Percentiles rank a stretch among this genome's conserved stretches.
These are phyloP conservation scores for Fusarium concolor DNA, from an alignment of 2,329 filamentous ascomycete species.

Conservation along the genomic window DNA sequence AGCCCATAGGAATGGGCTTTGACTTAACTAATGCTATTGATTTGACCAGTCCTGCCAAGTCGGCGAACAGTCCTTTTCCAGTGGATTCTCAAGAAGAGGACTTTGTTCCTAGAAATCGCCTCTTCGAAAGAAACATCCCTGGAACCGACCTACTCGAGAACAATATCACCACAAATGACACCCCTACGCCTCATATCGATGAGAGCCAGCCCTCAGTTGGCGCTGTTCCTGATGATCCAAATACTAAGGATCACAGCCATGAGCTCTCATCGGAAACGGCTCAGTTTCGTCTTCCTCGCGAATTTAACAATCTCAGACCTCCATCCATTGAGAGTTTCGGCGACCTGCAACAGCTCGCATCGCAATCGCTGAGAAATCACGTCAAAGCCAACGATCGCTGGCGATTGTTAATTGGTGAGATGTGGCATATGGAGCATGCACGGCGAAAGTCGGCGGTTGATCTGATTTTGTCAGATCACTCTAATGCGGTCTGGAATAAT, in stretches of 20 bases:
- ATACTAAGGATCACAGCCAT: neutral
- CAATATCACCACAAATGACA: neutral
- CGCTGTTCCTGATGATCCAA: neutral
- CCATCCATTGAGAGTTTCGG: constrained; percentile 43
- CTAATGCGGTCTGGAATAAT: constrained; percentile 37
- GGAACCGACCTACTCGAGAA: neutral
- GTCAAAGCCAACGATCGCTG: constrained; percentile 45
- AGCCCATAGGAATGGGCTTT: neutral
- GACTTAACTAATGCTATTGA: constrained; percentile 38
- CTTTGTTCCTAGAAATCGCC: neutral
- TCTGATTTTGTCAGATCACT: constrained; percentile 29
- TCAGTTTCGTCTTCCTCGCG: too few relatives aligned
- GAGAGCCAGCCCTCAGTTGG: neutral
- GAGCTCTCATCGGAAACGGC: neutral
- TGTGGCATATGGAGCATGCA: constrained; percentile 48
- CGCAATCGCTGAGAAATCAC: constrained; percentile 40
- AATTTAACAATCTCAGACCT: neutral
- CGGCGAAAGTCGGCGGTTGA: constrained; percentile 47
- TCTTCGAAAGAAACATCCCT: neutral
- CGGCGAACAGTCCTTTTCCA: neutral
- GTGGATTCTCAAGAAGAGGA: neutral
- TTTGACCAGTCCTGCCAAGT: constrained; percentile 42
- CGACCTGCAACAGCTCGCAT: constrained; percentile 41
- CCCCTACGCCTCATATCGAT: neutral
- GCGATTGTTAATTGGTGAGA: constrained; percentile 47